Percentiles rank a stretch among this genome's conserved stretches.
These are phyloP conservation scores for Pyricularia grisea DNA, from an alignment of 2,329 filamentous ascomycete genomes.

Conservation along the genomic window DNA sequence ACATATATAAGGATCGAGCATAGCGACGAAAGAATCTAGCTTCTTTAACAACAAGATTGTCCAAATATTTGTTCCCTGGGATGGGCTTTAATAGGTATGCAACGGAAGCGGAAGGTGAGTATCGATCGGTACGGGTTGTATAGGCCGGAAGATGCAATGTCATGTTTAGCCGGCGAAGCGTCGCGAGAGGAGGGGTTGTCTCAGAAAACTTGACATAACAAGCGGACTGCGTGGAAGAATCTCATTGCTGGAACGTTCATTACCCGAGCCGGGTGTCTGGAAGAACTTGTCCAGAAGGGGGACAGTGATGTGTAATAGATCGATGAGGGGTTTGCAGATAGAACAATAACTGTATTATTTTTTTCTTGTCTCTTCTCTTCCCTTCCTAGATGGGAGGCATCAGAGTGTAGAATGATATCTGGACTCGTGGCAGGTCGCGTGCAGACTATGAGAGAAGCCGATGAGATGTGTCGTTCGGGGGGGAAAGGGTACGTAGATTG, in stretches of 20 bases:
- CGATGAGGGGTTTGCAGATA: background rate
- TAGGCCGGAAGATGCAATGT: background rate
- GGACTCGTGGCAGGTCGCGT: too few relatives aligned
- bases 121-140: background rate
- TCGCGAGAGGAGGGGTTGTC: background rate
- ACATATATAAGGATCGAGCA: background rate
- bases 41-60: background rate
- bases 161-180: background rate
- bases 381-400: too few relatives aligned
- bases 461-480: too few relatives aligned
- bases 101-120: background rate
- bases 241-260: background rate
- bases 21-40: background rate
- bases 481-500: too few relatives aligned
- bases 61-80: background rate
- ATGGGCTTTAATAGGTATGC: background rate
- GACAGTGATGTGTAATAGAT: too few relatives aligned
- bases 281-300: background rate
- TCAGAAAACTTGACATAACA: background rate
- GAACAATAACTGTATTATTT: too few relatives aligned
- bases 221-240: background rate
- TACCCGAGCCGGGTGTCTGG: too few relatives aligned
- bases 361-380: too few relatives aligned
- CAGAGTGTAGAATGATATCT: too few relatives aligned
- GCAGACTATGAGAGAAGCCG: too few relatives aligned